Base-by-base conservation (phyloP, 495 filamentous ascomycete species). In the Penicillium dipodomyicola region DNA sequence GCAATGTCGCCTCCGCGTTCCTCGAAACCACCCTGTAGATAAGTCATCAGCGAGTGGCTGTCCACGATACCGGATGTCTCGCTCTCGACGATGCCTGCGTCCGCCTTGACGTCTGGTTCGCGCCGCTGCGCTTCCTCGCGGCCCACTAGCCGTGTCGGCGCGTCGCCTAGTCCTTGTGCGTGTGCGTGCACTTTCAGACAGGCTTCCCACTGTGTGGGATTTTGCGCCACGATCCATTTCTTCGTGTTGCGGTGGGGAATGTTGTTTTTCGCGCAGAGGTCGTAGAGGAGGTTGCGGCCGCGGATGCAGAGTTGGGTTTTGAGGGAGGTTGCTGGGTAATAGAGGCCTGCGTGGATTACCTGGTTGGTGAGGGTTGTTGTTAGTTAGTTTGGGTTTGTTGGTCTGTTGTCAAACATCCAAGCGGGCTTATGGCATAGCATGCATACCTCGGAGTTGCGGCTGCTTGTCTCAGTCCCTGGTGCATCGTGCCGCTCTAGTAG, bases 221-320 rank as follows among this genome's bases (percentile, higher is more conserved):
- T 85, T 73, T 98, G 95, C 2, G 94, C 93, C 1, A 98, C 86
- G 61, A 98, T 87, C 91, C 95, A 96, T 79, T 98, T 98, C 43
- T 91, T 91, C 19, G 81, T 86, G 66, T 87, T 87, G 56, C 76
- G 76, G 75, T 92, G 80, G 0, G 87, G 86, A 50, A 97, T 87
- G 39, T 66, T 59, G 65, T 88, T 72, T 19, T 73, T 69, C 1
- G 74, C 65, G 78, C 93, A 97, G 48, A 92, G 83, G 10, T 78
- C 77, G 73, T 98, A 98, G 60, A 98, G 76, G 72, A 89, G 76
- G 40, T 86, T 63, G 49, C 84, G 83, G 54, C 94, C 94, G 43
- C 71, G 65, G 63, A 97, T 79, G 73, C 94, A 98, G 49, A 98
- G 84, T 2, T 71, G 70, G 0, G 94, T 91, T 72, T 98, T 98